Base-by-base conservation (phyloP, 352 stramenopile genomes). In the Bremia lactucae region DNA sequence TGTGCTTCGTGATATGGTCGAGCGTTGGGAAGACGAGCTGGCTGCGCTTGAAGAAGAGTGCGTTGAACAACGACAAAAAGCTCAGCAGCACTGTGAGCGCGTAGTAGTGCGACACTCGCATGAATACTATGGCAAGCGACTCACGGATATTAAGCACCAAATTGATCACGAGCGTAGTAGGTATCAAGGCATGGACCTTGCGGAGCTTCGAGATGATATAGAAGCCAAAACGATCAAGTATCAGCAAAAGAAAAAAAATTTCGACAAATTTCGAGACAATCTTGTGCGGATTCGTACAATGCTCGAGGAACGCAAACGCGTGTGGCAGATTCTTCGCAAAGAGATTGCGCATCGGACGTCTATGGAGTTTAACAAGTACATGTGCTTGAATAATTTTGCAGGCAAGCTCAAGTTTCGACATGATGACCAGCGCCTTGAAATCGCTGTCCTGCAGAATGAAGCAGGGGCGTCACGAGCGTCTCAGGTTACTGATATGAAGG, bases 401-500 rank as follows among this genome's bases (percentile, higher is more conserved):
- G 79, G 79, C 14, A 86, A 84, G 39, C 62, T 92, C 24, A 82
- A 80, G 43, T 92, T 92, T 37, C 66, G 69, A 6, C 79, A 92
- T 58, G 62, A 79, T 10, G 70, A 83, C 21, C 69, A 86, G 58
- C 63, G 61, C 5, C 60, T 92, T 9, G 79, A 89, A 24, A 87
- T 92, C 24, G 68, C 73, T 9, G 76, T 92, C 34, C 49, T 92
- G 15, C 74, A 83, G 20, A 91, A 91, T 50, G 76, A 92, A 38
- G 66, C 65, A 34, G 75, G 74, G 5, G 57, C 57, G 15, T 87
- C 79, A 14, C 62, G 65, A 24, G 59, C 69, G 18, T 89, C 76
- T 3, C 84, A 97, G 52, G 94, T 96, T 20, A 96, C 83, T 6
- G 89, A 98, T 56, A 95, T 97, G 63, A 97, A 97, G 66, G 83